Evolutionary conservation across 768 basidiomycete genomes (phyloP), one percentile per base, ranked within the genome.

Genomic region (Termitomyces sp.): DNA sequence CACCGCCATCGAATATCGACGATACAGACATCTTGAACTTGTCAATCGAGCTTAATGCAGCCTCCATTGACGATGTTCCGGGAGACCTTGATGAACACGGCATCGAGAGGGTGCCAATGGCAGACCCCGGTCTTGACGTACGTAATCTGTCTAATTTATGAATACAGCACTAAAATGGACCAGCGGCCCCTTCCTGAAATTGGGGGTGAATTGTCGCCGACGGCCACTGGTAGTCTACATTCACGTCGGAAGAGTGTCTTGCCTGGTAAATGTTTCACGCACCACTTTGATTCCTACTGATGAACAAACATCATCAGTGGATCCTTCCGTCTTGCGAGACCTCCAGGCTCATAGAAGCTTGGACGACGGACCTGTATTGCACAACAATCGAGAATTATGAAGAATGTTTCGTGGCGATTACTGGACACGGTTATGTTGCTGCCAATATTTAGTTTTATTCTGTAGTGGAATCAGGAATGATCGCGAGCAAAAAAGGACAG

Each of bases 161-260:
- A 3, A 36, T 35, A 8, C 32, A 38, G 28, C 40, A 56, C 30
- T 60, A 26, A 60, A 28, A 53, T 28, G 36, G 44, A 20, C 22
- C 46, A 90, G 88, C 80, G 81, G 66, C 81, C 84, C 58, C 80
- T 86, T 66, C 87, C 86, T 53, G 87, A 87, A 64, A 75, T 86
- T 54, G 81, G 80, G 58, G 74, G 80, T 63, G 82, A 86, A 58
- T 83, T 84, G 65, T 82, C 82, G 47, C 77, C 83, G 32, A 72
- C 78, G 30, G 43, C 30, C 3, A 44, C 40, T 61, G 71, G 80
- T 55, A 83, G 86, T 45, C 80, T 94, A 54, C 96, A 99, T 73
- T 85, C 95, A 35, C 86, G 96, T 65, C 83, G 96, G 72, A 97
- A 94, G 79, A 96, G 93, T 66, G 94, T 96, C 48, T 79, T 98